Evolutionary conservation across 345 rosid species (phyloP).

Genomic region (Melastoma malabathricum): DNA sequence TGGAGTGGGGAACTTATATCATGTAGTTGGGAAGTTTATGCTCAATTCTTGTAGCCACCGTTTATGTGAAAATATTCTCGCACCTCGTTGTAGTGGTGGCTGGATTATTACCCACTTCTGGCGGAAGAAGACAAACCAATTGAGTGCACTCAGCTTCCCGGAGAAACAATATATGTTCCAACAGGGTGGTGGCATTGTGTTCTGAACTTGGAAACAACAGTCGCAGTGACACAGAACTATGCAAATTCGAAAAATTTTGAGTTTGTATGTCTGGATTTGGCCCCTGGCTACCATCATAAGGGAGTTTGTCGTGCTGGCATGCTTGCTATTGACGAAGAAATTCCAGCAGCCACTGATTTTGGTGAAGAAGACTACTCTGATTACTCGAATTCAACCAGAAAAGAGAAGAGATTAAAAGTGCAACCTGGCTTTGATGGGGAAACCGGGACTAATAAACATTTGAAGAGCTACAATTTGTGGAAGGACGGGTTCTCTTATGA

Average conservation of each 20-base stretch:
- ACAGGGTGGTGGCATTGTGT: conserved; percentile 99
- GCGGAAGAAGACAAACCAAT: conserved; percentile 86
- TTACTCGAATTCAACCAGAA: conserved; percentile 54
- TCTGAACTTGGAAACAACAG: conserved; percentile 74
- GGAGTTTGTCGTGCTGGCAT: conserved; percentile 91
- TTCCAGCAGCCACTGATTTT: conserved; percentile 19
- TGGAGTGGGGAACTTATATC: too few relatives aligned
- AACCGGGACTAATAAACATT: conserved; percentile 16
- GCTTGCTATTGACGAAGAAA: conserved; percentile 59
- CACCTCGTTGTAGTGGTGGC: conserved; percentile 67
- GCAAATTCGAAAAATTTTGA: conserved; percentile 71
- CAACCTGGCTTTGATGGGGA: conserved; percentile 17
- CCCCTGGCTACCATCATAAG: conserved; percentile 91
- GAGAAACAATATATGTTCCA: conserved; percentile 91
- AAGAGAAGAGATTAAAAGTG: conserved; percentile 57
- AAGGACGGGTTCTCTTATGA: conserved; percentile 55
- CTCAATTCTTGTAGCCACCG: too few relatives aligned
- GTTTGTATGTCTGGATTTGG: conserved; percentile 87
- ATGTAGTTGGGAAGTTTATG: too few relatives aligned
- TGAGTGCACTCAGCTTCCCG: conserved; percentile 79
- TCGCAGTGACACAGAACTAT: conserved; percentile 92
- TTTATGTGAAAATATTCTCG: background rate
- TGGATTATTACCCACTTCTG: conserved; percentile 87
- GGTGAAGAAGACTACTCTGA: conserved; percentile 24
- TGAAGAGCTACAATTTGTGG: conserved; percentile 35